A percentile compares a stretch with the other conserved stretches of the same genome.
Evolutionary conservation across 2,329 filamentous ascomycete species (phyloP).

Genomic region (Didymosphaeria variabile): DNA sequence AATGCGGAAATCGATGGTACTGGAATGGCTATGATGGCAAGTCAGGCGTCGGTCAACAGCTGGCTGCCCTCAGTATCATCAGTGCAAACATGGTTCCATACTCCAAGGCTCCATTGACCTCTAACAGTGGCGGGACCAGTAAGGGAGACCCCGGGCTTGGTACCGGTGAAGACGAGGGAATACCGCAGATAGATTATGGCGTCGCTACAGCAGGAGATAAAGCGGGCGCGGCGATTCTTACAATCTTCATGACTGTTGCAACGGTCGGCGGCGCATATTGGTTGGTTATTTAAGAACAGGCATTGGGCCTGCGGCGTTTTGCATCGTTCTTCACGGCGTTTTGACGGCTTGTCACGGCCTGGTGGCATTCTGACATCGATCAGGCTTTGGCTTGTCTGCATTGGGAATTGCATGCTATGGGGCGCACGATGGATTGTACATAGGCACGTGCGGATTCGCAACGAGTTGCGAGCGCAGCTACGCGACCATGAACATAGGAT

Average conservation of each 20-base stretch:
- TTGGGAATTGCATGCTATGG: conserved; percentile 3
- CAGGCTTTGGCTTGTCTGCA: conserved; percentile 2
- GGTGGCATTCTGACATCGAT: not conserved
- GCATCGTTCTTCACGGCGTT: not conserved
- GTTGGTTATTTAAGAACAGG: conserved; percentile 25
- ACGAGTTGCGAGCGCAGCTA: conserved; percentile 1
- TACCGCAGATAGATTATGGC: conserved; percentile 28
- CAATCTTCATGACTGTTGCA: conserved; percentile 39
- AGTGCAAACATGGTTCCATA: conserved; percentile 52
- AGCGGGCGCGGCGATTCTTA: conserved; percentile 55
- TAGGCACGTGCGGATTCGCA: not conserved
- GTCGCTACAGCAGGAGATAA: conserved; percentile 50
- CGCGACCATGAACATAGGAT: conserved; percentile 1
- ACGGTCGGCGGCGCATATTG: conserved; percentile 33
- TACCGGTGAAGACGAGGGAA: conserved; percentile 37
- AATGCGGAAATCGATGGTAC: conserved; percentile 57
- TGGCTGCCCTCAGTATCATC: conserved; percentile 65
- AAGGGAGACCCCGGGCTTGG: conserved; percentile 53
- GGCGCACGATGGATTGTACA: not conserved
- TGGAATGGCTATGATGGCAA: conserved; percentile 54
- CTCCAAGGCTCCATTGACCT: conserved; percentile 54
- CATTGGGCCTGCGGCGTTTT: not conserved
- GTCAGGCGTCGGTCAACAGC: conserved; percentile 65
- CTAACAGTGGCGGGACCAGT: conserved; percentile 60
- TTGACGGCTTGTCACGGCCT: not conserved